These are phyloP conservation scores for Aspergillus floridensis DNA, from an alignment of 2,329 filamentous ascomycete genomes.

Conservation along the genomic window DNA sequence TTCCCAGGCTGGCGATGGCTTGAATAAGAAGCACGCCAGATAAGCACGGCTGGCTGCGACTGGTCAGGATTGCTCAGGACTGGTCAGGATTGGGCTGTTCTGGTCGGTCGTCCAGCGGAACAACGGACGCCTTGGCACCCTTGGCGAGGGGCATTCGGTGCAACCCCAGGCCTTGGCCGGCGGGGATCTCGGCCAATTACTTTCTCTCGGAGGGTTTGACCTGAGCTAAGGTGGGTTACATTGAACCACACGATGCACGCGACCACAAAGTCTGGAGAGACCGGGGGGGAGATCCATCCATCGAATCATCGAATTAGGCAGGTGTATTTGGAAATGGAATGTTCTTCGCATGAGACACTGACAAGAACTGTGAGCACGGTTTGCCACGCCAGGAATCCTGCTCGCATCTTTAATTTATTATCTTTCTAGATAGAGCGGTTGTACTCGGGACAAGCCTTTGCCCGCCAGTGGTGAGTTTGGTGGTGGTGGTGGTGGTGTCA, in stretches of 20 bases:
- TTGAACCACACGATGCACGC: neutral
- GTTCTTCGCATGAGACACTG: neutral
- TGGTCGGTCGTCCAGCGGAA: slow-evolving; percentile 1
- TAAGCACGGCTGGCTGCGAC: neutral
- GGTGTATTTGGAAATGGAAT: neutral
- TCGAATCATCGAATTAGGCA: neutral
- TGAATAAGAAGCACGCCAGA: neutral
- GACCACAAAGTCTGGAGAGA: neutral
- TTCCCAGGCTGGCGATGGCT: neutral
- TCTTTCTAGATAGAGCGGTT: neutral
- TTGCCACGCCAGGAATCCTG: too few species aligned
- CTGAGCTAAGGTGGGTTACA: neutral
- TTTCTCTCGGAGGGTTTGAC: neutral
- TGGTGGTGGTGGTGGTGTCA: neutral
- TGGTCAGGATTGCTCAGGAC: neutral
- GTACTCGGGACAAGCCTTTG: neutral
- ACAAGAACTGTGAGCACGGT: neutral
- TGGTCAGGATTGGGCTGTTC: neutral
- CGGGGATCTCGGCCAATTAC: slow-evolving; percentile 1
- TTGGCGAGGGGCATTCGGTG: slow-evolving; percentile 25
- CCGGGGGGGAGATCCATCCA: neutral
- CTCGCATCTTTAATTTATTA: neutral
- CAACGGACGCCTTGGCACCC: slow-evolving; percentile 17
- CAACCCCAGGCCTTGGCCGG: slow-evolving; percentile 25
- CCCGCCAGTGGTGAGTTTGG: neutral